These are phyloP conservation scores for Fusarium abutilonis DNA, from an alignment of 2,329 filamentous ascomycete species.

Conservation along the genomic window DNA sequence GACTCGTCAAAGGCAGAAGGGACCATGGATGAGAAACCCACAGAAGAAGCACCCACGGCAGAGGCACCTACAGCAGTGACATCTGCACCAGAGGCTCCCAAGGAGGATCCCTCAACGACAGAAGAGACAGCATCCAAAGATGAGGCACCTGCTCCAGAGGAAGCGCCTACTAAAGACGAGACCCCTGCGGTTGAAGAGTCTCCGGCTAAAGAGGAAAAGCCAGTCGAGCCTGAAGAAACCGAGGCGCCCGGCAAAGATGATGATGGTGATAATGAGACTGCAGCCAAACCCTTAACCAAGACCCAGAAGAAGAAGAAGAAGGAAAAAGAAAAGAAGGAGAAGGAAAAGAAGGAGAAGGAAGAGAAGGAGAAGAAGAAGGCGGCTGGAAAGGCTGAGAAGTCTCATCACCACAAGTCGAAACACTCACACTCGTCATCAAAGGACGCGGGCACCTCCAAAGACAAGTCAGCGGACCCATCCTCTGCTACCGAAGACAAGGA, in stretches of 20 bases:
- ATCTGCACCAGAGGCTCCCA: not conserved
- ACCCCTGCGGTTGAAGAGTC: slow-evolving; percentile 9
- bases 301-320: slow-evolving; percentile 40
- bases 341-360: slow-evolving; percentile 33
- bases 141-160: slow-evolving; percentile 1
- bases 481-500: slow-evolving; percentile 9
- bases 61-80: not conserved
- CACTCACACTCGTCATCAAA: slow-evolving; percentile 33
- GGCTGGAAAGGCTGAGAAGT: slow-evolving; percentile 32
- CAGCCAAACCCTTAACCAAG: slow-evolving; percentile 36
- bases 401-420: slow-evolving; percentile 37
- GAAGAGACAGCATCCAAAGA: not conserved
- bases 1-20: slow-evolving; percentile 11
- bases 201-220: not conserved
- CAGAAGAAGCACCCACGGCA: slow-evolving; percentile 7
- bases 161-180: slow-evolving; percentile 5
- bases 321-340: slow-evolving; percentile 30
- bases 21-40: slow-evolving; percentile 3
- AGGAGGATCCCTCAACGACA: not conserved
- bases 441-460: slow-evolving; percentile 7
- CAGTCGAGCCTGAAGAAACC: slow-evolving; percentile 2
- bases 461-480: slow-evolving; percentile 2
- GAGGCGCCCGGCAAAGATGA: slow-evolving; percentile 15
- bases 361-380: slow-evolving; percentile 29
- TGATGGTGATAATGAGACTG: slow-evolving; percentile 23